Base-by-base conservation (phyloP, 1,284 basidiomycete genomes). In the Cryptococcus jaspeensis region DNA sequence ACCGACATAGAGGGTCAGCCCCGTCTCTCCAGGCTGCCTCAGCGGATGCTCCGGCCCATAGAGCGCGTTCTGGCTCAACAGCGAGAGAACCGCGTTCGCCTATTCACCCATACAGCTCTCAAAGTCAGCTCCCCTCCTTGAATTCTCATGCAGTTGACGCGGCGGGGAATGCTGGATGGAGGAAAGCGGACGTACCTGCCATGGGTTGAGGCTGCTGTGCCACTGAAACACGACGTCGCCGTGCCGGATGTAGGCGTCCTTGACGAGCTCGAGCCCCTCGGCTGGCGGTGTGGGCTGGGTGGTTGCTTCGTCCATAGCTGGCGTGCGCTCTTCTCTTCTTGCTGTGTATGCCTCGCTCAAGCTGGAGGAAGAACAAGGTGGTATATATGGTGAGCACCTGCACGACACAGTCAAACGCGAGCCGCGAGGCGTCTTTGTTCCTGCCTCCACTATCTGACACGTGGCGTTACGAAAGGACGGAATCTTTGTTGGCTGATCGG, bases 1-100 rank as follows among this genome's bases (percentile, higher is more conserved):
- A 89, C 90, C 89, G 58, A 88, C 81, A 74, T 82, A 89, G 56
- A 92, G 77, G 64, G 86, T 84, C 18, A 87, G 79, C 2, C 89
- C 89, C 13, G 84, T 76, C 28, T 84, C 77, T 16, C 83, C 84
- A 11, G 82, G 80, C 48, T 80, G 77, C 58, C 84, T 82, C 11
- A 93, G 81, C 3, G 91, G 91, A 72, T 92, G 85, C 42, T 86
- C 83, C 0, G 84, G 81, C 64, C 87, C 81, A 3, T 84, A 82
- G 18, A 93, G 73, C 0, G 85, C 80, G 47, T 85, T 83, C 57
- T 84, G 82, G 16, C 86, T 82, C 40, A 92, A 70, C 23, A 87
- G 75, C 1, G 87, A 85, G 67, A 86, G 89, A 65, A 93, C 71
- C 0, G 85, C 83, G 49, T 79, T 80, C 22, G 60, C 60, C 73